Conservation (phyloP, 805 yeast species). For the Hanseniaspora mollemarum region DNA sequence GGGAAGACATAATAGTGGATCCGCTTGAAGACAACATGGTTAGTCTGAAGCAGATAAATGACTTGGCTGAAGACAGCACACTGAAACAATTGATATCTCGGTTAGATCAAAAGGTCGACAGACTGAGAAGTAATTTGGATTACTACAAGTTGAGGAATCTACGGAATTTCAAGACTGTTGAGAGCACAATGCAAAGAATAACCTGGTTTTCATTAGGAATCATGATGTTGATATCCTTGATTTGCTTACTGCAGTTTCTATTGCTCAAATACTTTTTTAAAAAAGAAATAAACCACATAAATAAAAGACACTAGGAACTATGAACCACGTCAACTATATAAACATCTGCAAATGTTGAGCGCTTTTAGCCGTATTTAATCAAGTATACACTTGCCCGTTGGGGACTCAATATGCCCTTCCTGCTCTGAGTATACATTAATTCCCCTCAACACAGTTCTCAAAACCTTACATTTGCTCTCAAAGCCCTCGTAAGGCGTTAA, state of each 20-base stretch:
- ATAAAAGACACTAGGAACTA: background rate
- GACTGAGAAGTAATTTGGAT: slow-evolving; percentile 49
- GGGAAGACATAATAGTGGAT: slow-evolving; percentile 9
- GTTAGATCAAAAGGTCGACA: slow-evolving; percentile 50
- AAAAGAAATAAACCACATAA: background rate
- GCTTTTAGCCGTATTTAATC: slow-evolving; percentile 37
- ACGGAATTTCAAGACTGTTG: slow-evolving; percentile 74
- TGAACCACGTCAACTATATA: background rate
- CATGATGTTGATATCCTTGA: slow-evolving; percentile 50
- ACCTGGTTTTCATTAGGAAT: slow-evolving; percentile 56
- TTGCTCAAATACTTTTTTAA: slow-evolving; percentile 17
- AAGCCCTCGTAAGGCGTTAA: slow-evolving; percentile 76
- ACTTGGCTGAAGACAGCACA: slow-evolving; percentile 19
- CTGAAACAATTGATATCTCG: slow-evolving; percentile 24
- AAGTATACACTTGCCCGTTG: slow-evolving; percentile 50
- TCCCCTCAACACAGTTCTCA: slow-evolving; percentile 74
- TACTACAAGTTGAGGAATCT: slow-evolving; percentile 83
- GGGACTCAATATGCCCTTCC: slow-evolving; percentile 43
- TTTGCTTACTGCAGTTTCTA: slow-evolving; percentile 55
- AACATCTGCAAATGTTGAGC: background rate
- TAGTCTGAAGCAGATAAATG: slow-evolving; percentile 20
- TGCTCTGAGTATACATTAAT: slow-evolving; percentile 43
- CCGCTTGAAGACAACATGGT: slow-evolving; percentile 16
- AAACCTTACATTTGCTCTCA: slow-evolving; percentile 57
- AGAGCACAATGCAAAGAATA: slow-evolving; percentile 51